Conservation (phyloP, 495 filamentous ascomycete genomes). For the Penicillium subrubescens region DNA sequence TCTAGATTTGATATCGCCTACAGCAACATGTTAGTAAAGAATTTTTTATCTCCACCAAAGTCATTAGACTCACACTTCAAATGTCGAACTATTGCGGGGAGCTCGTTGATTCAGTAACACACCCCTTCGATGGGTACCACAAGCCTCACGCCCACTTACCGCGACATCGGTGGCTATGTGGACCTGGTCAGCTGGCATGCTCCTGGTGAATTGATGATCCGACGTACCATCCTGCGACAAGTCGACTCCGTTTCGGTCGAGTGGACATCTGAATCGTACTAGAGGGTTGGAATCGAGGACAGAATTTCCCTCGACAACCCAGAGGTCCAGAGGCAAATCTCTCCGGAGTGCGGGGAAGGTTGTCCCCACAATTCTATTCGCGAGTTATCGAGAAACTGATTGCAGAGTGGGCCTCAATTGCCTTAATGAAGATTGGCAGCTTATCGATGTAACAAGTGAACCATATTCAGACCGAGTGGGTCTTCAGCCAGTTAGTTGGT, state of each 20-base stretch:
- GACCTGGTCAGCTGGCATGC: background rate
- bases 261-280: background rate
- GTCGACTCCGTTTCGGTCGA: slow-evolving; percentile 10
- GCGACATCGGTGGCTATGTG: slow-evolving; percentile 24
- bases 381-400: background rate
- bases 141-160: slow-evolving; percentile 9
- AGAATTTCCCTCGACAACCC: slow-evolving; percentile 10
- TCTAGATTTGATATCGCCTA: slow-evolving; percentile 24
- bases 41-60: too few relatives aligned
- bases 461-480: background rate
- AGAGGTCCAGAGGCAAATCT: slow-evolving; percentile 13
- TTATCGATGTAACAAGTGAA: background rate
- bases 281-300: slow-evolving; percentile 7
- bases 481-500: background rate
- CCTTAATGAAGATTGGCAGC: background rate
- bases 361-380: background rate
- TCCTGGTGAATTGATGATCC: background rate
- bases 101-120: background rate
- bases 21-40: background rate
- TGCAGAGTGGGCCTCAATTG: background rate
- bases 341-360: slow-evolving; percentile 11
- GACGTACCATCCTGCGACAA: slow-evolving; percentile 20
- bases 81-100: slow-evolving; percentile 22
- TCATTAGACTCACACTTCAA: slow-evolving; percentile 25
- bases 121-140: background rate